Percentiles rank a stretch among this genome's conserved stretches.
Conservation (phyloP, 2,329 filamentous ascomycete genomes). For the Emmonsia crescens region DNA sequence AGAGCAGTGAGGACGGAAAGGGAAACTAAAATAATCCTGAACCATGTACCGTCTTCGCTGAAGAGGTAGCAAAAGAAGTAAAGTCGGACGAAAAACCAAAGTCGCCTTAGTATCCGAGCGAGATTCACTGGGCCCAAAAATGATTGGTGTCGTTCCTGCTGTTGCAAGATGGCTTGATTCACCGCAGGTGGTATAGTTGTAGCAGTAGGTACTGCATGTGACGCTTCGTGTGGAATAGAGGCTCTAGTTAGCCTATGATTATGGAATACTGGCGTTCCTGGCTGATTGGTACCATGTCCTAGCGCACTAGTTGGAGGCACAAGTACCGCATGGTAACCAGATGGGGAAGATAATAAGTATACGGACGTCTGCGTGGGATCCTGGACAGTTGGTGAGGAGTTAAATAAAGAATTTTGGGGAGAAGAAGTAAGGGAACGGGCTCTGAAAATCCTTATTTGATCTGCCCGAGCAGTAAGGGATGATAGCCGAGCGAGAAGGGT, state of each 20-base stretch:
- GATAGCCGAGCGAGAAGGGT: slow-evolving; percentile 22
- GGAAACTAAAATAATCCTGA: slow-evolving; percentile 31
- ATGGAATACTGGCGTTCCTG: background rate
- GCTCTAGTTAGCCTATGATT: background rate
- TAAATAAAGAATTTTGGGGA: slow-evolving; percentile 14
- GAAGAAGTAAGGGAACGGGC: slow-evolving; percentile 5
- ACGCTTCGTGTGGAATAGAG: background rate
- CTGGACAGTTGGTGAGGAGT: background rate
- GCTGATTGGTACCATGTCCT: background rate
- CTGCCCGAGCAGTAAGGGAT: slow-evolving; percentile 22
- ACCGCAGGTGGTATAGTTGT: background rate
- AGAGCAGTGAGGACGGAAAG: slow-evolving; percentile 29
- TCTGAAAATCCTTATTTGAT: slow-evolving; percentile 21
- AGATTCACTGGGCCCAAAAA: slow-evolving; percentile 2
- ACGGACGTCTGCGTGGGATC: slow-evolving; percentile 16
- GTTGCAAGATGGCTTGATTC: slow-evolving; percentile 1
- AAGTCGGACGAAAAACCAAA: slow-evolving; percentile 50
- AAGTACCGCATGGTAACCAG: slow-evolving; percentile 36
- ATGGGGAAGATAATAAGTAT: slow-evolving; percentile 36
- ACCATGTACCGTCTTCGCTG: slow-evolving; percentile 38
- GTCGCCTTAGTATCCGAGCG: slow-evolving; percentile 23
- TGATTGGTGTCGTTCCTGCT: background rate
- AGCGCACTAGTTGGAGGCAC: slow-evolving; percentile 28
- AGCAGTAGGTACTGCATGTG: background rate
- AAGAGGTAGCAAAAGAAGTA: slow-evolving; percentile 51